Evolutionary conservation across 2,329 filamentous ascomycete species (phyloP), one percentile per base, ranked within the genome.

Genomic region (Colletotrichum sp.): DNA sequence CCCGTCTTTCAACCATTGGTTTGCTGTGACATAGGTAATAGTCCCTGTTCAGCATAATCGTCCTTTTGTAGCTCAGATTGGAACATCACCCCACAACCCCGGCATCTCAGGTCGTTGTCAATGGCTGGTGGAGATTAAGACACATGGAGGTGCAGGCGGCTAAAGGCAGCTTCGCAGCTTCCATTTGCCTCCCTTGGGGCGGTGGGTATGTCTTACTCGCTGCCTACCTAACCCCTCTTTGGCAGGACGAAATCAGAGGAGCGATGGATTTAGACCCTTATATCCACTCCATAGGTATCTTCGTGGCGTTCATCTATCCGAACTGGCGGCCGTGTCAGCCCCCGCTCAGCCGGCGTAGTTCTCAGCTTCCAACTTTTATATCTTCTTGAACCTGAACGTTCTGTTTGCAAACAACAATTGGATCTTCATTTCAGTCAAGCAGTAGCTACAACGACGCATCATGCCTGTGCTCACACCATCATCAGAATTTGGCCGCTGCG

Each of bases 401-500:
- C 9, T 57, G 11, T 21, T 38, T 2, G 33, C n/a, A 21, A 51
- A 8, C n/a, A 11, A 13, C 43, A 21, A 12, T 21, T 51, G 43
- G 11, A 13, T 51, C 6, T 51, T 21, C 43, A 51, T 51, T 51
- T 5, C 43, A n/a, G 18, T 21, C n/a, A 51, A 51, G 43, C n/a
- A 51, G n/a, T 51, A 8, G 1, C 13, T 51, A 13, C n/a, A 51
- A 51, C 43, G n/a, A 51, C 43, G 43, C n/a, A 51, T 21, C 74
- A 85, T 85, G 83, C 79, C 81, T n/a, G 75, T 84, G 27, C 81
- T 85, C 27, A 80, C 80, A 54, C 80, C 84, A 0, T 81, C 85
- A 7, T 80, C 84, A 18, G 80, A 83, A 24, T 82, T 86, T 47
- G 87, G 87, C 16, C 81, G 86, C 70, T 87, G 86, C 18, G 78